These are phyloP conservation scores for Apiotrichum montevideense DNA, from an alignment of 1,284 basidiomycete species.

Conservation along the genomic window DNA sequence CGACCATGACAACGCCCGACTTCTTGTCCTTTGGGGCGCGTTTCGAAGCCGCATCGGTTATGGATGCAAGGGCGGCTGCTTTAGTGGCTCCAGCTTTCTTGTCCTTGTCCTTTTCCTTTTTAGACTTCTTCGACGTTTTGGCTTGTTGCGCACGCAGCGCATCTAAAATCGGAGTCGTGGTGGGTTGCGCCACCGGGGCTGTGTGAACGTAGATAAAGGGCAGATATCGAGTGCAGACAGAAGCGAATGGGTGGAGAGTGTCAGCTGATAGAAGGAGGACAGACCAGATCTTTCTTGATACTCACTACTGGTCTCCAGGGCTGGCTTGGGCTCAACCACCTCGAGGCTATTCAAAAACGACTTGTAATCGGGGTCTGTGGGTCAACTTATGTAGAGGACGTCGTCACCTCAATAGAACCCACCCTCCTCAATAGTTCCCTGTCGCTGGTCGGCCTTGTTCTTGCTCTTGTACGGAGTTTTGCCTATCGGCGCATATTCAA, in stretches of 20 bases:
- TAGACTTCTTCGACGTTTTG: conserved; percentile 10
- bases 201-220: not conserved
- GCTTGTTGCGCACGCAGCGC: conserved; percentile 58
- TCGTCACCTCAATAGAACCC: conserved; percentile 1
- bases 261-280: not conserved
- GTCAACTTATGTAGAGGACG: not conserved
- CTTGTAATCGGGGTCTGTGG: conserved; percentile 68
- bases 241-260: not conserved
- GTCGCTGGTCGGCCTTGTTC: conserved; percentile 39
- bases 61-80: conserved; percentile 30
- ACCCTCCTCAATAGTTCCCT: conserved; percentile 43
- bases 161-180: conserved; percentile 79
- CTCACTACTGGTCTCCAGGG: conserved; percentile 61
- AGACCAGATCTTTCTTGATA: conserved; percentile 1
- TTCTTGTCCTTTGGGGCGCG: conserved; percentile 24
- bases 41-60: conserved; percentile 29
- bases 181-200: conserved; percentile 47
- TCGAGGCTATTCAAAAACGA: conserved; percentile 64
- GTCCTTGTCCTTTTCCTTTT: conserved; percentile 1
- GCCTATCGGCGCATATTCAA: conserved; percentile 91
- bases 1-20: conserved; percentile 27
- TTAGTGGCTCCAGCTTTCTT: conserved; percentile 6
- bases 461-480: conserved; percentile 51
- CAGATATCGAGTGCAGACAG: too few relatives aligned
- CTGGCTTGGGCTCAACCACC: conserved; percentile 43